Conservation (phyloP, 1,139 yeast species). For the Yamadazyma songkhlaensis region DNA sequence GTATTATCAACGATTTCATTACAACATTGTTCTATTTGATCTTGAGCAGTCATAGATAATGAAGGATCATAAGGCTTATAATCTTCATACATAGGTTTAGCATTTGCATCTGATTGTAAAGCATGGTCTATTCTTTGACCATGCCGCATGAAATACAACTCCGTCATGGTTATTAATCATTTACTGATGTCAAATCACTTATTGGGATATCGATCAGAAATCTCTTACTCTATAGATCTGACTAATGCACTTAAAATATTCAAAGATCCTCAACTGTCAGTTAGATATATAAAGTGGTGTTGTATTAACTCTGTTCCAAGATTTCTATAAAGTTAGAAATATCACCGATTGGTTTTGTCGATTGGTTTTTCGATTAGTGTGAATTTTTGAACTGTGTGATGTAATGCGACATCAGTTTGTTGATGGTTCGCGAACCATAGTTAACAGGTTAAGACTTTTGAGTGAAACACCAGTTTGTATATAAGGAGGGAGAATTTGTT, state of each 20-base stretch:
- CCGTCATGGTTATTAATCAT: conserved; percentile 24
- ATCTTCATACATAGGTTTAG: conserved; percentile 27
- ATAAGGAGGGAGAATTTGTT: too few species aligned
- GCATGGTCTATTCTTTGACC: conserved; percentile 46
- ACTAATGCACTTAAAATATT: too few species aligned
- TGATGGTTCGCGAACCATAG: conserved; percentile 1
- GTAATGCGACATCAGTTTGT: conserved; percentile 1
- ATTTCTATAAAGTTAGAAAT: background rate
- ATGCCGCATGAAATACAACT: conserved; percentile 46
- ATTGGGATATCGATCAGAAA: too few species aligned
- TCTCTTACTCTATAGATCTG: background rate
- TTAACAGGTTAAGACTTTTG: background rate
- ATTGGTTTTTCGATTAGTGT: background rate
- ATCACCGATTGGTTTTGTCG: background rate
- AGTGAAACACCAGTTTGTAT: too few species aligned
- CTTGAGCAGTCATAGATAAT: conserved; percentile 27
- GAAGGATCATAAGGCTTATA: conserved; percentile 42
- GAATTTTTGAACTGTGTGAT: conserved; percentile 1
- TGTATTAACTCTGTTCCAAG: too few species aligned
- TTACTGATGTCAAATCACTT: too few species aligned
- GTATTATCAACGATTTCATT: conserved; percentile 26
- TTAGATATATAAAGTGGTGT: too few species aligned
- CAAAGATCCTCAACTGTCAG: too few species aligned
- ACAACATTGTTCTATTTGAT: conserved; percentile 30
- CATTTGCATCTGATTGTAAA: conserved; percentile 21